These are phyloP conservation scores for Oryza meyeriana DNA, from an alignment of 176 grass and related monocot genomes.

Conservation along the genomic window DNA sequence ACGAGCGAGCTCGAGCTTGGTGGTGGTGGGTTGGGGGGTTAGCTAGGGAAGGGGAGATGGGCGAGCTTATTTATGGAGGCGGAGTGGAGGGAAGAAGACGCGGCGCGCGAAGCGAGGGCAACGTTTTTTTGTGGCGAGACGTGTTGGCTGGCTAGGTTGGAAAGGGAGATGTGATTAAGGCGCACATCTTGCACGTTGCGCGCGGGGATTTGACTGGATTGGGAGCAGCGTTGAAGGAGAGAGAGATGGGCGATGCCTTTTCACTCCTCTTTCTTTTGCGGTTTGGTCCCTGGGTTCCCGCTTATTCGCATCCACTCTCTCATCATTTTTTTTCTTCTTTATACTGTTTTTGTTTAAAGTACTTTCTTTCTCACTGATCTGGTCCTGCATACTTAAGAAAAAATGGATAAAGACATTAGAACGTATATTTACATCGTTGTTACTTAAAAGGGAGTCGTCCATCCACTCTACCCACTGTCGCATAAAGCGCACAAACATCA, in stretches of 20 bases:
- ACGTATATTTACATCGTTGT: too few relatives aligned
- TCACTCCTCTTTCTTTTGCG: background rate
- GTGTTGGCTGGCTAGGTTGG: constrained; percentile 17
- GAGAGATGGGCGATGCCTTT: background rate
- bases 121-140: constrained; percentile 23
- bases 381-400: too few relatives aligned
- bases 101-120: constrained; percentile 15
- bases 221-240: constrained; percentile 27
- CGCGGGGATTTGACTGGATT: constrained; percentile 37
- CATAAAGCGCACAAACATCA: too few relatives aligned
- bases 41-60: background rate
- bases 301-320: background rate
- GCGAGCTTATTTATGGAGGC: constrained; percentile 28
- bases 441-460: too few relatives aligned
- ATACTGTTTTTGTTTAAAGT: too few relatives aligned
- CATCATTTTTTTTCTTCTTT: background rate
- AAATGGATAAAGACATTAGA: too few relatives aligned
- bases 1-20: background rate
- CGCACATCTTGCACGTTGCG: constrained; percentile 36
- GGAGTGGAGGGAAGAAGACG: background rate
- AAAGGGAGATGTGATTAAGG: background rate
- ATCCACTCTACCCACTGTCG: too few relatives aligned
- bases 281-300: background rate
- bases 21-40: background rate
- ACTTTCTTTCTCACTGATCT: too few relatives aligned